phyloP scores from a whole-genome alignment of 805 yeast species.

The Wickerhamomyces strasburgensis region DNA sequence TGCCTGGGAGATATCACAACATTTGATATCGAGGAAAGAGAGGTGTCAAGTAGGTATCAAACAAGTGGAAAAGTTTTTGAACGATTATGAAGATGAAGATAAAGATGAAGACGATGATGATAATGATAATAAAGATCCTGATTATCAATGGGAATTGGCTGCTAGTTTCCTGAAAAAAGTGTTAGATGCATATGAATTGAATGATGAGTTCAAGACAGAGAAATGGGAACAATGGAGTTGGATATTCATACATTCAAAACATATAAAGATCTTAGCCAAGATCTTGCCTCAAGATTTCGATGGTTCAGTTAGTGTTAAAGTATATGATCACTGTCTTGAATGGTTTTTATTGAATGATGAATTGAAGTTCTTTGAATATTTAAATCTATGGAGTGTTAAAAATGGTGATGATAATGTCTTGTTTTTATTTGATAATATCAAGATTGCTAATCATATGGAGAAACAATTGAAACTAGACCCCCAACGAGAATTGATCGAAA shows the following conservation, averaged over 20 bases:
- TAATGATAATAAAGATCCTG: slow-evolving; percentile 11
- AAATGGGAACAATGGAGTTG: slow-evolving; percentile 67
- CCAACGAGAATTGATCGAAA: slow-evolving; percentile 31
- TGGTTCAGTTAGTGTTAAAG: slow-evolving; percentile 27
- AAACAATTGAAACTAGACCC: slow-evolving; percentile 34
- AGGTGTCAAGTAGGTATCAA: slow-evolving; percentile 57
- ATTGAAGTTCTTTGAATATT: slow-evolving; percentile 35
- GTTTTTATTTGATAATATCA: slow-evolving; percentile 40
- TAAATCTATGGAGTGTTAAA: slow-evolving; percentile 53
- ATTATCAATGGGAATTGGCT: slow-evolving; percentile 46
- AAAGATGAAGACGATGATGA: no score
- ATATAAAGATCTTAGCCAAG: slow-evolving; percentile 42
- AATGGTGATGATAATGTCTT: neutral
- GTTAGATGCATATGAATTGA: slow-evolving; percentile 23
- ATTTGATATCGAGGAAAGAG: slow-evolving; percentile 44
- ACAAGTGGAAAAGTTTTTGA: slow-evolving; percentile 39
- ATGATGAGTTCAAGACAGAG: slow-evolving; percentile 24
- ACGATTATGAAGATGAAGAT: slow-evolving; percentile 7
- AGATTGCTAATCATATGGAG: slow-evolving; percentile 38
- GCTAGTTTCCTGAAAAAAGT: slow-evolving; percentile 43
- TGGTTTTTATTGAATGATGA: slow-evolving; percentile 13
- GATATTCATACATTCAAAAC: slow-evolving; percentile 44
- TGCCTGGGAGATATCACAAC: slow-evolving; percentile 77
- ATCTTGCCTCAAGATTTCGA: slow-evolving; percentile 47
- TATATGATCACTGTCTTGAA: slow-evolving; percentile 43